These are phyloP conservation scores for Cryptococcus sp. DNA, from an alignment of 1,284 basidiomycete species.

Conservation along the genomic window DNA sequence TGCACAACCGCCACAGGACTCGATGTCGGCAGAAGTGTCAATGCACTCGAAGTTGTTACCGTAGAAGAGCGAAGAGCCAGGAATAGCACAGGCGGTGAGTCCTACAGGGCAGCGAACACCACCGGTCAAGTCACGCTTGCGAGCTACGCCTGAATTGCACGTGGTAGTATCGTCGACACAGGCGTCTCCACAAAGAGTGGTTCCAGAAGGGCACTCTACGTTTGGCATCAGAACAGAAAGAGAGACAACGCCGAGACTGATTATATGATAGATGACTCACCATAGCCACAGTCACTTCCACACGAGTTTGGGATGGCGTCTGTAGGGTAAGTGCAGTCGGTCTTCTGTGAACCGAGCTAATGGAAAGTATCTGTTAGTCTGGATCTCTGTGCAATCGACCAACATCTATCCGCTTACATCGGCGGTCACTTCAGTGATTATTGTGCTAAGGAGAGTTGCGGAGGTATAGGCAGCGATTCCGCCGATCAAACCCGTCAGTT, in stretches of 20 bases:
- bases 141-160: conserved; percentile 5
- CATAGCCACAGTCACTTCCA: conserved; percentile 9
- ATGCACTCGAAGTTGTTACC: conserved; percentile 12
- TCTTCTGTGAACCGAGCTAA: conserved; percentile 1
- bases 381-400: background rate
- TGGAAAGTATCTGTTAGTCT: background rate
- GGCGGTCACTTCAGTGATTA: background rate
- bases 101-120: background rate
- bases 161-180: conserved; percentile 8
- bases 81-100: conserved; percentile 14
- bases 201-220: conserved; percentile 7
- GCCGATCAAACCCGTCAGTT: background rate
- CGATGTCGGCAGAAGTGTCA: conserved; percentile 5
- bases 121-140: conserved; percentile 1
- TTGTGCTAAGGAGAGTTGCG: background rate
- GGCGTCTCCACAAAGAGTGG: conserved; percentile 3
- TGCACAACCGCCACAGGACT: conserved; percentile 11
- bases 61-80: conserved; percentile 3
- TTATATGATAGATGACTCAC: background rate
- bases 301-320: conserved; percentile 6
- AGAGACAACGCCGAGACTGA: no score
- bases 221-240: background rate
- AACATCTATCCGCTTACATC: background rate
- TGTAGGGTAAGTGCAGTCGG: conserved; percentile 2
- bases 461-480: background rate